Percentiles rank a stretch among this genome's conserved stretches.
Evolutionary conservation across 306 rosid species (phyloP).

Genomic region (Gastrolobium villosum): DNA sequence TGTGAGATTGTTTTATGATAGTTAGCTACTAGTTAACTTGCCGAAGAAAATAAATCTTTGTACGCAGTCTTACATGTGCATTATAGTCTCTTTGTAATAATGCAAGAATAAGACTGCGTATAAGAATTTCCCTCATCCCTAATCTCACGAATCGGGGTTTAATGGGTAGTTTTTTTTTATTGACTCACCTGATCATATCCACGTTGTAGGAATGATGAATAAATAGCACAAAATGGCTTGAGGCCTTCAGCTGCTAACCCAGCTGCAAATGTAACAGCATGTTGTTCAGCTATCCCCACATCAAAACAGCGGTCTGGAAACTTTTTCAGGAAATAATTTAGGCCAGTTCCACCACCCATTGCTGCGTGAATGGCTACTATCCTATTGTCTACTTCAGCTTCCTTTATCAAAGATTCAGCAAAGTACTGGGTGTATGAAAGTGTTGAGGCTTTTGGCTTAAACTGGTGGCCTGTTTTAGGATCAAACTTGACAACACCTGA

Average conservation of each 20-base stretch:
- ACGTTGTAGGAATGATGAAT: slow-evolving; percentile 90
- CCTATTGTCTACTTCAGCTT: slow-evolving; percentile 80
- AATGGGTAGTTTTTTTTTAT: neutral
- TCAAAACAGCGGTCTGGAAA: slow-evolving; percentile 93
- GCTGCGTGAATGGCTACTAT: slow-evolving; percentile 96
- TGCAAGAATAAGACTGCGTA: too few relatives aligned
- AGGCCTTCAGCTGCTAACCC: slow-evolving; percentile 96
- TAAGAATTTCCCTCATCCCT: too few relatives aligned
- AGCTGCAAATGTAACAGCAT: slow-evolving; percentile 95
- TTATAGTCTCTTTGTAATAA: too few relatives aligned
- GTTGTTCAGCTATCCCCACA: slow-evolving; percentile 96
- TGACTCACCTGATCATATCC: slow-evolving; percentile 87
- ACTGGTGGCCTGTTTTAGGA: slow-evolving; percentile 83
- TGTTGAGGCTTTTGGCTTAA: slow-evolving; percentile 71
- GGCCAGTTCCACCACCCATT: slow-evolving; percentile 97
- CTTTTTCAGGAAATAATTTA: slow-evolving; percentile 84
- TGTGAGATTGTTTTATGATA: slow-evolving; percentile 9
- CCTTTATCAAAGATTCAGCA: slow-evolving; percentile 86
- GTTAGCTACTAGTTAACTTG: neutral
- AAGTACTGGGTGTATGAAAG: slow-evolving; percentile 86
- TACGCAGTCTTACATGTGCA: too few relatives aligned
- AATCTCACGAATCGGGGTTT: too few relatives aligned
- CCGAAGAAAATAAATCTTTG: neutral
- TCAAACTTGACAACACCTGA: slow-evolving; percentile 92
- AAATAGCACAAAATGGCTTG: slow-evolving; percentile 93